Percentiles rank a stretch among this genome's conserved stretches.
Evolutionary conservation across 2,329 filamentous ascomycete genomes (phyloP).

Genomic region (Amauroascus verrucosus): DNA sequence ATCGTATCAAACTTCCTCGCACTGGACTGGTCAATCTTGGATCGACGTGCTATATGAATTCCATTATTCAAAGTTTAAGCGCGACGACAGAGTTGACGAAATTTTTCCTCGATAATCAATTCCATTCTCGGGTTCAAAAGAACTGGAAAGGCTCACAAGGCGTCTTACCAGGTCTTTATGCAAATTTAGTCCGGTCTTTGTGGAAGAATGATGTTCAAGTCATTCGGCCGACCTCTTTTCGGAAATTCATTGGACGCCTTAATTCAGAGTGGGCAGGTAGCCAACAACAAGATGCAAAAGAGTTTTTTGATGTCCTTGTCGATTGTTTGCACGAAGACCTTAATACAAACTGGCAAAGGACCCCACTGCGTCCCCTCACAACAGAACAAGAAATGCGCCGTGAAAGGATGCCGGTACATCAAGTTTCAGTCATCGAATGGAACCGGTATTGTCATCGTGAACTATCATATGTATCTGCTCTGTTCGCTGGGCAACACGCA

Average conservation of each 20-base stretch:
- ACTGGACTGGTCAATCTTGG: slow-evolving; percentile 73
- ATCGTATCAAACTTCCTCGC: slow-evolving; percentile 44
- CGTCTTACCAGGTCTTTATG: slow-evolving; percentile 51
- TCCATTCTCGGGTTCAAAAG: slow-evolving; percentile 48
- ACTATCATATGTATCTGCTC: slow-evolving; percentile 63
- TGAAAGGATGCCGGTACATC: slow-evolving; percentile 50
- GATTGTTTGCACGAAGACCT: slow-evolving; percentile 78
- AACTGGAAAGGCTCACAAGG: slow-evolving; percentile 58
- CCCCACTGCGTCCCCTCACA: slow-evolving; percentile 48
- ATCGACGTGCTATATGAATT: slow-evolving; percentile 85
- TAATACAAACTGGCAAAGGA: slow-evolving; percentile 55
- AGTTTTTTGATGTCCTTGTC: slow-evolving; percentile 76
- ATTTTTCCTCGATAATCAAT: slow-evolving; percentile 57
- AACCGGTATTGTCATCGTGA: slow-evolving; percentile 57
- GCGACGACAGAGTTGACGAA: slow-evolving; percentile 54
- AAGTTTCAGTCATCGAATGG: slow-evolving; percentile 68
- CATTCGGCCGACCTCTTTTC: slow-evolving; percentile 51
- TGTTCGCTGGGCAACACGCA: slow-evolving; percentile 65
- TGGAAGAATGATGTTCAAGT: slow-evolving; percentile 50
- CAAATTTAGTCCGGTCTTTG: slow-evolving; percentile 50
- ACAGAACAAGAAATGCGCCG: slow-evolving; percentile 51
- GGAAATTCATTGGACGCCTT: slow-evolving; percentile 54
- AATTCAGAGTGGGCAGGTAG: slow-evolving; percentile 60
- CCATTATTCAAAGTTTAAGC: slow-evolving; percentile 73
- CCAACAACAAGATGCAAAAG: slow-evolving; percentile 80